Evolutionary conservation across 495 filamentous ascomycete species (phyloP).

Genomic region (Penicillium psychrofluorescens): DNA sequence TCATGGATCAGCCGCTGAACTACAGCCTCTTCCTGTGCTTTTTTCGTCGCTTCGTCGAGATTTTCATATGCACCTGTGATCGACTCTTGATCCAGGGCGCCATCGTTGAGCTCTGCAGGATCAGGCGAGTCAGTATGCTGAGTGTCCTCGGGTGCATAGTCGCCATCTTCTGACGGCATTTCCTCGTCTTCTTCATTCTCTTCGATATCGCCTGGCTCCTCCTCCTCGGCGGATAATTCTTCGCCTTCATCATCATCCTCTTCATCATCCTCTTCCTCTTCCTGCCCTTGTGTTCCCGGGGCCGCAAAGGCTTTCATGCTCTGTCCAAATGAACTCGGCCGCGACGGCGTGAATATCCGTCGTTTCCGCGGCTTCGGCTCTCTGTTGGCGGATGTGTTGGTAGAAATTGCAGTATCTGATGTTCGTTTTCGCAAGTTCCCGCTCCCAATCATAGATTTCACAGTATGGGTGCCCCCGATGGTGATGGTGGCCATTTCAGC

Average conservation of each 20-base stretch:
- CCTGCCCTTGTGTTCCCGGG: constrained; percentile 44
- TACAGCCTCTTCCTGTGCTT: constrained; percentile 56
- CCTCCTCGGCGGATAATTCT: constrained; percentile 5
- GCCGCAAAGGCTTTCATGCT: constrained; percentile 70
- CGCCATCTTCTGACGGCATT: constrained; percentile 4
- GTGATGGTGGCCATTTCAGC: constrained; percentile 83
- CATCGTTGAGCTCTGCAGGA: constrained; percentile 4
- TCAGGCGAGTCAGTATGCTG: neutral
- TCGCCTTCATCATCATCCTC: constrained; percentile 24
- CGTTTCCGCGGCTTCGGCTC: constrained; percentile 19
- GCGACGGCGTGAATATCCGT: constrained; percentile 35
- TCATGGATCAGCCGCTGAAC: constrained; percentile 55
- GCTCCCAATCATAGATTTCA: constrained; percentile 54
- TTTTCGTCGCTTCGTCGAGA: constrained; percentile 57
- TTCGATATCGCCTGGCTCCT: constrained; percentile 21
- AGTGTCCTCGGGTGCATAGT: constrained; percentile 4
- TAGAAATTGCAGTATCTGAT: constrained; percentile 10
- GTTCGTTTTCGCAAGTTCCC: constrained; percentile 33
- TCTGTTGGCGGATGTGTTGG: constrained; percentile 2
- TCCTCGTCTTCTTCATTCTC: constrained; percentile 14
- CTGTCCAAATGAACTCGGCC: constrained; percentile 51
- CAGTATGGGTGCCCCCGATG: constrained; percentile 64
- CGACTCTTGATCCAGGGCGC: constrained; percentile 5
- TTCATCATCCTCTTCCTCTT: constrained; percentile 15
- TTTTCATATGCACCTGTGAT: constrained; percentile 30